phyloP scores from a whole-genome alignment of 2,329 filamentous ascomycete genomes.

The Bipolaris cookei region DNA sequence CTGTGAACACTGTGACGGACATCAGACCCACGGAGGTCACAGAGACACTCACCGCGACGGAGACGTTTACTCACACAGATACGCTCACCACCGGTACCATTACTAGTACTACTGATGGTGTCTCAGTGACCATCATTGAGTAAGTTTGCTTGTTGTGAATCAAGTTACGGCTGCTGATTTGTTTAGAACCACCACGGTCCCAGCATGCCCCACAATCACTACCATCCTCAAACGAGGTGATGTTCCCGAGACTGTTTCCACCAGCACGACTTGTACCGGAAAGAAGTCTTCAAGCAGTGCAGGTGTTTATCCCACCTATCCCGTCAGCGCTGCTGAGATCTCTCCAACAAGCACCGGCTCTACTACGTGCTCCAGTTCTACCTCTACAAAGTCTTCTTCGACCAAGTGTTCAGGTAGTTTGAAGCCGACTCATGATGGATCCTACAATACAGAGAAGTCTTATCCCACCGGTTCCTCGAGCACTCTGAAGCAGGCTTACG shows the following conservation, averaged over 20 bases:
- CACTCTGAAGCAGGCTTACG: neutral
- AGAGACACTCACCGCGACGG: neutral
- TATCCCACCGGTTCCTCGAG: slow-evolving; percentile 1
- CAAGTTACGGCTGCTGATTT: neutral
- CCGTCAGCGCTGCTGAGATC: neutral
- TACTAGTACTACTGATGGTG: neutral
- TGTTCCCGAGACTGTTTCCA: neutral
- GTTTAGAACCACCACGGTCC: neutral
- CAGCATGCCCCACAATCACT: neutral
- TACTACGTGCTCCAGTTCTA: neutral
- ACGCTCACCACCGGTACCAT: neutral
- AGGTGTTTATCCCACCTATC: neutral
- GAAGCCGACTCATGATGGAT: neutral
- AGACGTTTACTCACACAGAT: neutral
- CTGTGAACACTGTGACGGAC: neutral
- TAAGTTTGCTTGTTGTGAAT: neutral
- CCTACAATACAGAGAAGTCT: neutral
- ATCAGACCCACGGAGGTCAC: neutral
- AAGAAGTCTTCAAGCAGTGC: neutral
- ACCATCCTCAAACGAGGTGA: neutral
- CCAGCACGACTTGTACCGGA: neutral
- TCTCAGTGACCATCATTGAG: neutral
- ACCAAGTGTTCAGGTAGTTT: neutral
- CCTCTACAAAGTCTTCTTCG: neutral
- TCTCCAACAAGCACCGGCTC: neutral